phyloP scores from a whole-genome alignment of 148 eudicot genomes.

The Heliosperma pusillum region DNA sequence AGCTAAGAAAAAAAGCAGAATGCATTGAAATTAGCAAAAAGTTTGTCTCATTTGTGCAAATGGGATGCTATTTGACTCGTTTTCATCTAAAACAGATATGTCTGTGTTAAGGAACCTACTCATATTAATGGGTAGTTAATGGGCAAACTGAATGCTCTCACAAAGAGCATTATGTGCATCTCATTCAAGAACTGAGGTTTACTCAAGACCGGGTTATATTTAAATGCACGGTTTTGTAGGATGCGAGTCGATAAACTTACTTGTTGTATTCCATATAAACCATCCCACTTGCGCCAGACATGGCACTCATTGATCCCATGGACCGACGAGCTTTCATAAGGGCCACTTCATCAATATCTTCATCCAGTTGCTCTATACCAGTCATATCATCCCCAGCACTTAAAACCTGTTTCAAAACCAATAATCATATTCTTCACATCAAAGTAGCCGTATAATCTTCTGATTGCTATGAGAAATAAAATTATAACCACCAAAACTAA shows the following conservation, averaged over 20 bases:
- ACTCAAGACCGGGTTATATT: neutral
- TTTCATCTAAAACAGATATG: no score
- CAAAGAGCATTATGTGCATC: no score
- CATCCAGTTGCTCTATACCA: conserved; percentile 88
- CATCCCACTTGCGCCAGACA: conserved; percentile 93
- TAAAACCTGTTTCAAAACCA: conserved; percentile 45
- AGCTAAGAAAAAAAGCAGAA: no score
- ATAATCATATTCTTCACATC: conserved; percentile 1
- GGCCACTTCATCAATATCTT: conserved; percentile 84
- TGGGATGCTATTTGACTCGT: no score
- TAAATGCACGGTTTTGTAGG: neutral
- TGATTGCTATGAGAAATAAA: neutral
- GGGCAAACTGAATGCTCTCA: neutral
- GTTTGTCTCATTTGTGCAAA: no score
- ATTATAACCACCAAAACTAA: neutral
- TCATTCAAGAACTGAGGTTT: neutral
- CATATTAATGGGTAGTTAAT: no score
- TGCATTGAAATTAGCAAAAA: no score
- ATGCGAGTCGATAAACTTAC: conserved; percentile 32
- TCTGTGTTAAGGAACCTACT: no score
- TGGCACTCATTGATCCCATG: conserved; percentile 84
- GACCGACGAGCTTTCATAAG: conserved; percentile 78
- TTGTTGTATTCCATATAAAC: conserved; percentile 87
- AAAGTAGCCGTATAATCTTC: neutral
- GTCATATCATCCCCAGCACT: conserved; percentile 85